Evolutionary conservation across 805 yeast genomes (phyloP).

Genomic region (Sugiyamaella chiloensis): DNA sequence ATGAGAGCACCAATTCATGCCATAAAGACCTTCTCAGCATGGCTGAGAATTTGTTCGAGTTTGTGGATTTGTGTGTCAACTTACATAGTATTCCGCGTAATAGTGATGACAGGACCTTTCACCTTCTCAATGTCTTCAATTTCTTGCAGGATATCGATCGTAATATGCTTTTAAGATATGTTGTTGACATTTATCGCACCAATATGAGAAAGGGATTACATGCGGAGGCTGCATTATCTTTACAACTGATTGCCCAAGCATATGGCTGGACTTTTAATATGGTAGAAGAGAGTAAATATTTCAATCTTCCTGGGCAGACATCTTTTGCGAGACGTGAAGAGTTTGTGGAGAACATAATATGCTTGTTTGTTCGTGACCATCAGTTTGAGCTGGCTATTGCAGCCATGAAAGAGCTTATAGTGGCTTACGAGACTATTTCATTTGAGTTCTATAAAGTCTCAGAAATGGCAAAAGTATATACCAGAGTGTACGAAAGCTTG

Average conservation of each 20-base stretch:
- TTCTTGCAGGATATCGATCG: slow-evolving; percentile 77
- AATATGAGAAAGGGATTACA: slow-evolving; percentile 57
- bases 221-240: slow-evolving; percentile 79
- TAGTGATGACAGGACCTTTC: slow-evolving; percentile 83
- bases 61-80: slow-evolving; percentile 62
- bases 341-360: slow-evolving; percentile 65
- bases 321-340: slow-evolving; percentile 78
- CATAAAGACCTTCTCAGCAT: no score
- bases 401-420: slow-evolving; percentile 70
- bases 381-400: slow-evolving; percentile 78
- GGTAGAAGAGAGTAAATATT: slow-evolving; percentile 57
- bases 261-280: slow-evolving; percentile 58
- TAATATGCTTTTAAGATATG: slow-evolving; percentile 74
- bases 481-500: slow-evolving; percentile 62
- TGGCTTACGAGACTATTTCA: slow-evolving; percentile 67
- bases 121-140: slow-evolving; percentile 69
- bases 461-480: slow-evolving; percentile 62
- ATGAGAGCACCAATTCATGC: no score
- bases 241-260: slow-evolving; percentile 73
- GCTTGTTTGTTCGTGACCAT: slow-evolving; percentile 64
- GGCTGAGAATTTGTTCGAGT: slow-evolving; percentile 39
- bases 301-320: slow-evolving; percentile 75
- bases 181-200: slow-evolving; percentile 67
- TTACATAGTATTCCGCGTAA: slow-evolving; percentile 79
- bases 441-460: slow-evolving; percentile 76